Conservation (phyloP, 805 yeast genomes). For the Kodamaea nitidulidarum region DNA sequence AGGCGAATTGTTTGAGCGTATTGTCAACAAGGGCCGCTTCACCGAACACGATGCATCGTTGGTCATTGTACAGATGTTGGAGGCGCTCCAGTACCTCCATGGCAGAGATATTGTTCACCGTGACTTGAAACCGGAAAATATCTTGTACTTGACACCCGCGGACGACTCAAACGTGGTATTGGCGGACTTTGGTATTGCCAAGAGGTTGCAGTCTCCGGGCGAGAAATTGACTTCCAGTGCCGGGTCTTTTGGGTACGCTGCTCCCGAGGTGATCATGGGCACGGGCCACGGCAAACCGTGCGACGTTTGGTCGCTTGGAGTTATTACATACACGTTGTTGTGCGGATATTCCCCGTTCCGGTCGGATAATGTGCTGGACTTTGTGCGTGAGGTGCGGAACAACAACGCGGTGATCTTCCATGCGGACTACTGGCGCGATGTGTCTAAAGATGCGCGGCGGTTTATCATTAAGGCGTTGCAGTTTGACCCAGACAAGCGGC, state of each 20-base stretch:
- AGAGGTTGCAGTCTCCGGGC: conserved; percentile 55
- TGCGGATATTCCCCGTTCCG: conserved; percentile 93
- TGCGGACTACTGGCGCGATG: conserved; percentile 77
- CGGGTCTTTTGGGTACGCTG: conserved; percentile 95
- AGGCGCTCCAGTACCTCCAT: conserved; percentile 80
- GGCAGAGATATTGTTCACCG: conserved; percentile 78
- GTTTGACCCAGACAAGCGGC: conserved; percentile 62
- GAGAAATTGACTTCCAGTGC: conserved; percentile 70
- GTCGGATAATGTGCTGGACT: conserved; percentile 77
- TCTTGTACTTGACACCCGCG: conserved; percentile 59
- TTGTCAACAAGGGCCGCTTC: conserved; percentile 73
- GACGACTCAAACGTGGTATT: conserved; percentile 68
- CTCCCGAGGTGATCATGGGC: conserved; percentile 84
- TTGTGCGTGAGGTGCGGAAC: conserved; percentile 69
- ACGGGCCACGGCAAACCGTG: conserved; percentile 93
- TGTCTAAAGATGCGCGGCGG: conserved; percentile 74
- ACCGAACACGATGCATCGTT: conserved; percentile 84
- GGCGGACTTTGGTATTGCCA: conserved; percentile 96
- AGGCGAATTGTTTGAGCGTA: conserved; percentile 90
- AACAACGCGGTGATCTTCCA: conserved; percentile 83
- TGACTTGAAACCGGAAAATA: conserved; percentile 92
- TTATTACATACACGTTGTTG: conserved; percentile 81
- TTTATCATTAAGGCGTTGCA: conserved; percentile 72
- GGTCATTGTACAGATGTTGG: conserved; percentile 67
- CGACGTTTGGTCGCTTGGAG: conserved; percentile 95